Percentiles rank a stretch among this genome's conserved stretches.
Conservation (phyloP, 179 eudicot species). For the Patellifolia procumbens region DNA sequence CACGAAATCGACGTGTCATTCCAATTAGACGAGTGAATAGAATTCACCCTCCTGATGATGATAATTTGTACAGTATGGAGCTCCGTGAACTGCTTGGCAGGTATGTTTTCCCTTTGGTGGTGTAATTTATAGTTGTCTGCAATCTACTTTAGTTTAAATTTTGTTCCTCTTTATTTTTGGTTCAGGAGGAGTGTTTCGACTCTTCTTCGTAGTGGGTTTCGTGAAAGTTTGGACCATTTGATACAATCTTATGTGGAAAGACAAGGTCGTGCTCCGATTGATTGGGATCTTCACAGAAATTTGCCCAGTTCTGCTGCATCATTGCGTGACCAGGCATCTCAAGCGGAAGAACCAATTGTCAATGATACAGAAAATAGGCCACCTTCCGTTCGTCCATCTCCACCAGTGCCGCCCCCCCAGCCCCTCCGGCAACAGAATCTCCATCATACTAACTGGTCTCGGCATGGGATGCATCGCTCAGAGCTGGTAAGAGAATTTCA, state of each 20-base stretch:
- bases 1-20: slow-evolving; percentile 53
- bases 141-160: slow-evolving; percentile 7
- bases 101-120: slow-evolving; percentile 31
- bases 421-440: slow-evolving; percentile 86
- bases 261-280: slow-evolving; percentile 73
- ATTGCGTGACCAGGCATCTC: slow-evolving; percentile 55
- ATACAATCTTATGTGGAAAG: slow-evolving; percentile 94
- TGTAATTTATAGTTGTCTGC: background rate
- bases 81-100: slow-evolving; percentile 96
- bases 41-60: slow-evolving; percentile 94
- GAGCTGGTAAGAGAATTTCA: slow-evolving; percentile 54
- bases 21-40: slow-evolving; percentile 64
- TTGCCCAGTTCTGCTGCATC: slow-evolving; percentile 61
- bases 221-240: slow-evolving; percentile 94
- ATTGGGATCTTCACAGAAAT: slow-evolving; percentile 90
- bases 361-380: slow-evolving; percentile 53
- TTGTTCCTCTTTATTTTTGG: slow-evolving; percentile 15
- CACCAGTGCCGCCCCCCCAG: slow-evolving; percentile 97
- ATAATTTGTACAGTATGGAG: slow-evolving; percentile 96
- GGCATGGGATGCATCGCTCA: slow-evolving; percentile 71
- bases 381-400: slow-evolving; percentile 67
- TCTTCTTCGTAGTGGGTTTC: slow-evolving; percentile 95
- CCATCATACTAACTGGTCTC: slow-evolving; percentile 83
- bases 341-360: slow-evolving; percentile 55
- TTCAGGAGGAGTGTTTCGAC: slow-evolving; percentile 96